These are phyloP conservation scores for Venturia aucupariae DNA, from an alignment of 2,329 filamentous ascomycete genomes.

Conservation along the genomic window DNA sequence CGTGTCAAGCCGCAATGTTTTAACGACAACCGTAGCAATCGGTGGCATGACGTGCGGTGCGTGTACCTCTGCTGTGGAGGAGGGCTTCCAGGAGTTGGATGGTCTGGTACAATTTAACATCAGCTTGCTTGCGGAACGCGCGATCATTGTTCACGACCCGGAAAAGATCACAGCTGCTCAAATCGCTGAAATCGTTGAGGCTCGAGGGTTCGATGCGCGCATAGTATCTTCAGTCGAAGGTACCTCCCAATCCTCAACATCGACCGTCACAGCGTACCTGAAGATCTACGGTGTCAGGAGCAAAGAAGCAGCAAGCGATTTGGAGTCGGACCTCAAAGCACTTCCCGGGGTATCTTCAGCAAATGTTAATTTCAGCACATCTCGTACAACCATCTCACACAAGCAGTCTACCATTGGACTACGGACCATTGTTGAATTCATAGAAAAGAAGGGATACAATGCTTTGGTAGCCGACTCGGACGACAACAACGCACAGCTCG, in stretches of 20 bases:
- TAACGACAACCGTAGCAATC: constrained; percentile 77
- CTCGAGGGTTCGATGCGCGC: constrained; percentile 77
- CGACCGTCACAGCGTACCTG: constrained; percentile 59
- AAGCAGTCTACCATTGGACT: constrained; percentile 65
- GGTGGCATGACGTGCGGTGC: constrained; percentile 98
- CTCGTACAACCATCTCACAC: constrained; percentile 65
- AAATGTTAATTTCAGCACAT: constrained; percentile 62
- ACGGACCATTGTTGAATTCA: constrained; percentile 67
- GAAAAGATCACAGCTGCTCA: constrained; percentile 60
- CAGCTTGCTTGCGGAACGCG: constrained; percentile 83
- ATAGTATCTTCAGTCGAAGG: constrained; percentile 68
- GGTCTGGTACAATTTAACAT: constrained; percentile 89
- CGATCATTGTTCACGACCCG: constrained; percentile 76
- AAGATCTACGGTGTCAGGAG: constrained; percentile 76
- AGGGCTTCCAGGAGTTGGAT: constrained; percentile 65
- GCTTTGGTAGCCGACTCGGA: constrained; percentile 83
- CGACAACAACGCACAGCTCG: constrained; percentile 92
- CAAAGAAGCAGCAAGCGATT: constrained; percentile 57
- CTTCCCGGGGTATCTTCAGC: constrained; percentile 66
- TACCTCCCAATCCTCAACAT: constrained; percentile 43
- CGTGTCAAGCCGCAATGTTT: constrained; percentile 35
- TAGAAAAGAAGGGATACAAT: constrained; percentile 79
- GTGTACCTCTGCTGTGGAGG: constrained; percentile 85
- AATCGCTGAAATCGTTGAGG: constrained; percentile 77
- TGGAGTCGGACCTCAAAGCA: constrained; percentile 59